Evolutionary conservation across 768 basidiomycete genomes (phyloP).

Genomic region (Amanita exitialis): DNA sequence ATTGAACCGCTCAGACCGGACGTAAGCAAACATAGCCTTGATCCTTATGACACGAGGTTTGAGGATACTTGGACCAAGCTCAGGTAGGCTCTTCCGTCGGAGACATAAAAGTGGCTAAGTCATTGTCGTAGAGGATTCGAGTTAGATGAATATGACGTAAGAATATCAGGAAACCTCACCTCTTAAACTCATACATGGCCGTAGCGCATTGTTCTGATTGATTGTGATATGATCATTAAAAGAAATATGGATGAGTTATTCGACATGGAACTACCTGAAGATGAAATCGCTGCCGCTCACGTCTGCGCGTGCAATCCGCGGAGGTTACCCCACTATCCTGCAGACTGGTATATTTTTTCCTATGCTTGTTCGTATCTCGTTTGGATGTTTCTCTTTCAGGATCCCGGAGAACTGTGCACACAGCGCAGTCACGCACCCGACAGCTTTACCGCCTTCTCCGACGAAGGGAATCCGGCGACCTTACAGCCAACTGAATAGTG

Average conservation of each 20-base stretch:
- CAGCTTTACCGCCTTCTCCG: slow-evolving; percentile 25
- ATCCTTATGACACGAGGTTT: slow-evolving; percentile 42
- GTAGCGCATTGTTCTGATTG: slow-evolving; percentile 72
- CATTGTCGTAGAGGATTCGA: slow-evolving; percentile 42
- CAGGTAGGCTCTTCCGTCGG: slow-evolving; percentile 21
- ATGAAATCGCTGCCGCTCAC: slow-evolving; percentile 81
- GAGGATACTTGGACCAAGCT: slow-evolving; percentile 68
- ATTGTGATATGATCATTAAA: slow-evolving; percentile 81
- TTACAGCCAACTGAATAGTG: slow-evolving; percentile 81
- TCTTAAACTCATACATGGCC: slow-evolving; percentile 6
- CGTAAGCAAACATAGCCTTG: slow-evolving; percentile 28
- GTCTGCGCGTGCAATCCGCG: slow-evolving; percentile 94
- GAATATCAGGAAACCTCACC: slow-evolving; percentile 7
- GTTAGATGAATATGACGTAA: slow-evolving; percentile 56
- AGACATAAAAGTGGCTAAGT: background rate
- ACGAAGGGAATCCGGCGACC: slow-evolving; percentile 50
- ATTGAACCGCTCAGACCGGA: slow-evolving; percentile 49
- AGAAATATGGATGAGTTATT: slow-evolving; percentile 73
- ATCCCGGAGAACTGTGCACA: slow-evolving; percentile 87
- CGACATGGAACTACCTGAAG: slow-evolving; percentile 48
- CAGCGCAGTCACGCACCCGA: slow-evolving; percentile 41
- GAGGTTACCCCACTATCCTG: slow-evolving; percentile 75
- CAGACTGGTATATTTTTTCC: slow-evolving; percentile 55
- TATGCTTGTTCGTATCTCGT: slow-evolving; percentile 5
- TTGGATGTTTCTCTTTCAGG: slow-evolving; percentile 36